Evolutionary conservation across 441 rosid genomes (phyloP).

Genomic region (Erodium trifolium): DNA sequence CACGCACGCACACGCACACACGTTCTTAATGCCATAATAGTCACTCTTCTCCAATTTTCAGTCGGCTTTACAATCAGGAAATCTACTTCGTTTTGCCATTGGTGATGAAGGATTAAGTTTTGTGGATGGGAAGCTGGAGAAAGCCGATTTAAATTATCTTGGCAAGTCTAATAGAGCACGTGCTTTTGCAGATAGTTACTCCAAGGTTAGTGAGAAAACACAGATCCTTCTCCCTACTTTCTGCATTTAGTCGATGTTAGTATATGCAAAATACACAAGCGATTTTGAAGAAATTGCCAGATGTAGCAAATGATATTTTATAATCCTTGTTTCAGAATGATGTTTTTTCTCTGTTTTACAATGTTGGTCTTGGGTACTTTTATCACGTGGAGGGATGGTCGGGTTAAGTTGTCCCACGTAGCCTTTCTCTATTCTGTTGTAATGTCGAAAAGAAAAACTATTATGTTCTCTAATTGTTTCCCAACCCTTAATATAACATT

Average conservation of each 20-base stretch:
- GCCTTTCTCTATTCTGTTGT: neutral
- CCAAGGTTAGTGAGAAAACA: conserved; percentile 50
- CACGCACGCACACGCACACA: too few relatives aligned
- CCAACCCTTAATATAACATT: neutral
- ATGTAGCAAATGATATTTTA: neutral
- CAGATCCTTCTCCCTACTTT: neutral
- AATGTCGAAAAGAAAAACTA: neutral
- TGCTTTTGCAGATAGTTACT: conserved; percentile 86
- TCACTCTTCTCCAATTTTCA: conserved; percentile 27
- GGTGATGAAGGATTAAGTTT: conserved; percentile 63
- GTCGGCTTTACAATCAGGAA: conserved; percentile 54
- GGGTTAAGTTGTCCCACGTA: neutral
- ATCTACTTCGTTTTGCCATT: conserved; percentile 65
- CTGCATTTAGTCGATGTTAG: too few relatives aligned
- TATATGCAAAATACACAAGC: too few relatives aligned
- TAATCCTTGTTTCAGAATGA: neutral
- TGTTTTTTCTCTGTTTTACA: neutral
- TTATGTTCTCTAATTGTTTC: neutral
- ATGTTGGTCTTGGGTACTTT: neutral
- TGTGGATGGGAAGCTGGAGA: conserved; percentile 72
- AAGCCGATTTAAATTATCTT: conserved; percentile 62
- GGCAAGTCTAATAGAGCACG: conserved; percentile 65
- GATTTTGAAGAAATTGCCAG: neutral
- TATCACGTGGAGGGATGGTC: neutral
- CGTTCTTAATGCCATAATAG: neutral